Percentiles rank a stretch among this genome's conserved stretches.
Conservation (phyloP, 2,329 filamentous ascomycete species). For the Septoria linicola region DNA sequence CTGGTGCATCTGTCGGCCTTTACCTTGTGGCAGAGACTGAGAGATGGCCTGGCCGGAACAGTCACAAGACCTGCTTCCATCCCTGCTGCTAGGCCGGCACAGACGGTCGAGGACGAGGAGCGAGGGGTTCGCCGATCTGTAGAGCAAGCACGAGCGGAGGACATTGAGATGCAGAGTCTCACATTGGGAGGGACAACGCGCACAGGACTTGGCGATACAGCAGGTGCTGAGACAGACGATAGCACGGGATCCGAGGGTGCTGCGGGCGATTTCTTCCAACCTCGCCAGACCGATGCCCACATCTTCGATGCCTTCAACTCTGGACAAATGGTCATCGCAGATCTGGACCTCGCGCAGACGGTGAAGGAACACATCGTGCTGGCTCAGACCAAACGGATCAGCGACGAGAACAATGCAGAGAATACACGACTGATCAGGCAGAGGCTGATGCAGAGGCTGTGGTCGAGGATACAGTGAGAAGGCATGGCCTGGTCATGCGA, state of each 20-base stretch:
- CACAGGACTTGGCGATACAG: no score
- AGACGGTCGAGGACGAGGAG: constrained; percentile 62
- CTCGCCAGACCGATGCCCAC: constrained; percentile 33
- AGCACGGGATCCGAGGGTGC: no score
- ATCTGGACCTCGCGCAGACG: constrained; percentile 45
- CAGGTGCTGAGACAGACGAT: constrained; percentile 26
- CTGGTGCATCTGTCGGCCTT: constrained; percentile 57
- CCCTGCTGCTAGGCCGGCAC: constrained; percentile 35
- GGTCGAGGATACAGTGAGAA: background rate
- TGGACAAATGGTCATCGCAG: constrained; percentile 48
- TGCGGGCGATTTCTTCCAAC: constrained; percentile 19
- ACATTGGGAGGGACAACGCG: constrained; percentile 19
- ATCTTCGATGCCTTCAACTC: constrained; percentile 49
- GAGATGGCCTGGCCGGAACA: constrained; percentile 32
- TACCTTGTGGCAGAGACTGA: constrained; percentile 52
- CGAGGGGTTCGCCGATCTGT: constrained; percentile 50
- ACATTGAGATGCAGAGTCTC: constrained; percentile 44
- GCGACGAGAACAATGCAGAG: background rate
- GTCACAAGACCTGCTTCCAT: constrained; percentile 17
- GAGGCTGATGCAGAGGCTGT: background rate
- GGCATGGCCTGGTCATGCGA: no score
- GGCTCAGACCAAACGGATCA: background rate
- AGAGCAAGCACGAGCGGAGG: constrained; percentile 40
- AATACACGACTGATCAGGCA: background rate
- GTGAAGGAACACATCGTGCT: constrained; percentile 43